Percentiles rank a stretch among this genome's conserved stretches.
phyloP scores from a whole-genome alignment of 148 eudicot species.

The Rhododendron ferrugineum region DNA sequence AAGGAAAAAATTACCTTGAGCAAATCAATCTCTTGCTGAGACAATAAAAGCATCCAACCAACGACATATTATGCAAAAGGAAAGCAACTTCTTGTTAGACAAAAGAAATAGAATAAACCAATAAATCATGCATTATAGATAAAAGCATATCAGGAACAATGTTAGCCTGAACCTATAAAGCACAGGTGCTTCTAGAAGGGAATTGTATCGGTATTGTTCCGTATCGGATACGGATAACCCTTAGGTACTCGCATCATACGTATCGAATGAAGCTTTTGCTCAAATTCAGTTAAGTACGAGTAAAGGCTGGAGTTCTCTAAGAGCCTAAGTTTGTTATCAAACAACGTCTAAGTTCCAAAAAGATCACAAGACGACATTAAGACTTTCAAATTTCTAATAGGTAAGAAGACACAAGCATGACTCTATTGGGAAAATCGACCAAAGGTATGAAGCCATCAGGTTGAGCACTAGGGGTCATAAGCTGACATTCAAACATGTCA shows the following conservation, averaged over 20 bases:
- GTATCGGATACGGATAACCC: not conserved
- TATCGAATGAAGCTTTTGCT: not conserved
- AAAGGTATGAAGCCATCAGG: not conserved
- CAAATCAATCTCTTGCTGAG: conserved; percentile 98
- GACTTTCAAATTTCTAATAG: not conserved
- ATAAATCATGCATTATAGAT: not conserved
- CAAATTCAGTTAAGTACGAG: not conserved
- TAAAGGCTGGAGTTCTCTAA: not conserved
- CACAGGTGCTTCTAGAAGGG: not conserved
- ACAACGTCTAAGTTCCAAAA: not conserved
- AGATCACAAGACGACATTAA: not conserved
- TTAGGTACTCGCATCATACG: not conserved
- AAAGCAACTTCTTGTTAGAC: conserved; percentile 25
- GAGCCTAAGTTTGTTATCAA: not conserved
- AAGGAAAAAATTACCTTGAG: conserved; percentile 61
- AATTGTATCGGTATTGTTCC: not conserved
- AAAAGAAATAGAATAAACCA: not conserved
- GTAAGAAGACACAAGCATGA: not conserved
- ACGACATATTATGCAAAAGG: conserved; percentile 17
- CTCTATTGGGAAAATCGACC: not conserved
- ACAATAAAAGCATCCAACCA: conserved; percentile 21
- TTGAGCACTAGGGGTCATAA: not conserved
- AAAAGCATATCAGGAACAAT: not conserved
- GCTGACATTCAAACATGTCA: not conserved
- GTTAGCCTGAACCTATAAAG: not conserved